Evolutionary conservation across 78 protist genomes (phyloP).

Genomic region (Goniomonas avonlea): DNA sequence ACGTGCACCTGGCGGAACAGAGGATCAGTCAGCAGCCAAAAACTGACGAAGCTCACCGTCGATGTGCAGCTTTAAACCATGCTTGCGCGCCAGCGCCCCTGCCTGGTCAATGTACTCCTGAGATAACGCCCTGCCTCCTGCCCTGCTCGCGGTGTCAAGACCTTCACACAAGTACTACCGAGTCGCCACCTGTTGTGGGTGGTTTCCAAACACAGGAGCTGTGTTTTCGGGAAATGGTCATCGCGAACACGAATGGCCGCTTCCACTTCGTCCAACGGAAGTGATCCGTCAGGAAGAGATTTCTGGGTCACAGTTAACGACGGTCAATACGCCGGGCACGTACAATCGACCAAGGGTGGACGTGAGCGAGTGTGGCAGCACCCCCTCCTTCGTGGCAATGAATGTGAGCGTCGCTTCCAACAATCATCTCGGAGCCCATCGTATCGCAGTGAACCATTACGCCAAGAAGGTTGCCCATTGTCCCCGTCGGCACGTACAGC

Average conservation of each 20-base stretch:
- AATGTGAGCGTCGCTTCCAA: conserved; percentile 1
- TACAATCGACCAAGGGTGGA: neutral
- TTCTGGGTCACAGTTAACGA: neutral
- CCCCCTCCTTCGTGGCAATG: neutral
- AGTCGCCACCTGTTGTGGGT: conserved; percentile 19
- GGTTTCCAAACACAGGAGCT: conserved; percentile 36
- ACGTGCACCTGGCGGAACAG: too few relatives aligned
- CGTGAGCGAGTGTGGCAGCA: neutral
- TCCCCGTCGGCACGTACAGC: conserved; percentile 44
- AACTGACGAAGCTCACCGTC: too few relatives aligned
- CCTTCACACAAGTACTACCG: neutral
- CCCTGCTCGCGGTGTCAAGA: neutral
- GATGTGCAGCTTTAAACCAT: neutral
- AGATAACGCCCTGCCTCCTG: conserved; percentile 33
- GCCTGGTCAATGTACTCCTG: neutral
- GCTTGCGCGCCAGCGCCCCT: neutral
- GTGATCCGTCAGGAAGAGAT: neutral
- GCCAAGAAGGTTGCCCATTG: conserved; percentile 46
- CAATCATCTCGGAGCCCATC: neutral
- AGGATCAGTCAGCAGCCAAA: too few relatives aligned
- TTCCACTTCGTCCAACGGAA: neutral
- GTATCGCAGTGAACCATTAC: neutral
- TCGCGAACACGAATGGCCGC: conserved; percentile 4
- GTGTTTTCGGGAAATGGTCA: conserved; percentile 38
- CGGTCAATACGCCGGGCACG: neutral